Evolutionary conservation across 1,284 basidiomycete species (phyloP), one percentile per base, ranked within the genome.

Genomic region (Xerocomus nothofagi): DNA sequence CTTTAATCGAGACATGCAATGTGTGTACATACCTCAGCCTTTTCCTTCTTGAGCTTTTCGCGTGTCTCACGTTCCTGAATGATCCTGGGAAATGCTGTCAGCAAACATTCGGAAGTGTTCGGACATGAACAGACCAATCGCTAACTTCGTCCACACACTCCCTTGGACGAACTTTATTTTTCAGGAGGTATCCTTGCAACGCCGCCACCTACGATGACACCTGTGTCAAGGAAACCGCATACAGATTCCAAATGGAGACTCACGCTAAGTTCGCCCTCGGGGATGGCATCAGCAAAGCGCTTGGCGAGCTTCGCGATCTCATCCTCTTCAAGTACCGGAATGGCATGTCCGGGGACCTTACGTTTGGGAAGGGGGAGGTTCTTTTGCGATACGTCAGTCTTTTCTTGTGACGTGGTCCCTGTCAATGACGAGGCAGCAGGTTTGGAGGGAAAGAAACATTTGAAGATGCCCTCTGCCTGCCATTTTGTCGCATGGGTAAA

Each of bases 381-480:
- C 69, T 78, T 73, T 56, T 84, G 79, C 6, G 84, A 82, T 15
- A 78, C 64, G 58, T 85, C 81, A 12, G 68, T 57, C 26, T 65
- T 53, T 29, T 71, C 55, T n/a, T 64, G 45, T 21, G 67, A 50
- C 20, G 67, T 51, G 42, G 44, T 12, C 34, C 36, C 45, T 29
- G 71, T 55, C 3, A 62, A 55, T 18, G 57, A 45, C 6, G 55
- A 37, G 7, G 53, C 33, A 12, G 54, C 43, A 30, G 66, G 67
- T 62, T 81, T 82, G 66, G 67, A 82, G 2, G 90, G 90, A 82
- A 92, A 93, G 80, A 93, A 93, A 67, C 88, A 90, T 66, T 91
- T 89, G 81, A 91, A 93, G 65, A 91, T 89, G 45, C 87, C 88
- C 69, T 91, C 88, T 23, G 89, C 90, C 63, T 93, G 90, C 82